Conservation (phyloP, 345 rosid genomes). For the Eucalyptus marginata region DNA sequence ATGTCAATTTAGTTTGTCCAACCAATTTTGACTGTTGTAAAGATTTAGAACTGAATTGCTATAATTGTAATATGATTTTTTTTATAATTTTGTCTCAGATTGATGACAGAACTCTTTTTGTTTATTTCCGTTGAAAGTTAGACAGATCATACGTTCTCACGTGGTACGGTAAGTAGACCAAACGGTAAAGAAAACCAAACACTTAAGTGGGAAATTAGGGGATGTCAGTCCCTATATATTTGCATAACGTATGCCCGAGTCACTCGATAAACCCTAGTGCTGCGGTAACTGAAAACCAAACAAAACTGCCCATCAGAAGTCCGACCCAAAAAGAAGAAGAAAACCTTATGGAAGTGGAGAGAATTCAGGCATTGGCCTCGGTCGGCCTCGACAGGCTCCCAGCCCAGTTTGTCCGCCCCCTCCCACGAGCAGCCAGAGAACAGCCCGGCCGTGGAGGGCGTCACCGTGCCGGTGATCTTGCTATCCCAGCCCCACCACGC, state of each 20-base stretch:
- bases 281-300: no score
- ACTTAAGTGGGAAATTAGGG: not conserved
- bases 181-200: not conserved
- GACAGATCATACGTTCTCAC: not conserved
- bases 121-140: not conserved
- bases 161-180: not conserved
- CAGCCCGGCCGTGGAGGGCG: slow-evolving; percentile 25
- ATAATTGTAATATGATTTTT: no score
- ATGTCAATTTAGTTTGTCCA: rapidly evolving
- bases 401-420: slow-evolving; percentile 20
- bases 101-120: no score
- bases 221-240: not conserved
- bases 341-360: slow-evolving; percentile 9
- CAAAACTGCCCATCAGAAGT: not conserved
- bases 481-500: slow-evolving; percentile 5
- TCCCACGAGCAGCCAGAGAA: slow-evolving; percentile 29
- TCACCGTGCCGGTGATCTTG: slow-evolving; percentile 26
- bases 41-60: no score
- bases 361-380: slow-evolving; percentile 21
- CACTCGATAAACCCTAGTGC: no score
- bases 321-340: not conserved
- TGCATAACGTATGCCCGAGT: not conserved
- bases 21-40: no score
- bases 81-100: no score
- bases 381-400: slow-evolving; percentile 15